These are phyloP conservation scores for Pilatotrama ljubarskyi DNA, from an alignment of 768 basidiomycete genomes.

Conservation along the genomic window DNA sequence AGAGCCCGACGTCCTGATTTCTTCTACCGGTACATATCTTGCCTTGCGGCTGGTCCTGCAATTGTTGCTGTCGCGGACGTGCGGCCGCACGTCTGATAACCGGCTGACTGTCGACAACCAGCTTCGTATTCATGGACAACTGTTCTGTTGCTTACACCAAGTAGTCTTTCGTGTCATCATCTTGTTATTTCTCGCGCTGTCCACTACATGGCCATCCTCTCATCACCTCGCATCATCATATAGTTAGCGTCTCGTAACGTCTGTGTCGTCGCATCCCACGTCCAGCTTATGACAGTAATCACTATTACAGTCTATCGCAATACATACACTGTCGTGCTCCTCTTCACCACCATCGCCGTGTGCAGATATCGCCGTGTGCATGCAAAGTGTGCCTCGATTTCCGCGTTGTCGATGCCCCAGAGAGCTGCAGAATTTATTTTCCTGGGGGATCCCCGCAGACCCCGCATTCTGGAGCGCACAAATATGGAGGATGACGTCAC, in stretches of 20 bases:
- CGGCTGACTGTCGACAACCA: background rate
- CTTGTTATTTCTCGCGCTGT: conserved; percentile 16
- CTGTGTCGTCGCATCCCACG: conserved; percentile 22
- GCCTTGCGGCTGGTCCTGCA: conserved; percentile 20
- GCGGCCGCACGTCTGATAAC: background rate
- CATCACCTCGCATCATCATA: conserved; percentile 2
- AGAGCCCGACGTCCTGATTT: background rate
- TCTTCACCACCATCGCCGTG: background rate
- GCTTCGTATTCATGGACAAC: conserved; percentile 10
- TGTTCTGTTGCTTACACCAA: conserved; percentile 14
- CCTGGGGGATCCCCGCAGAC: background rate
- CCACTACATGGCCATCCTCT: background rate
- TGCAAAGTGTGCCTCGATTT: background rate
- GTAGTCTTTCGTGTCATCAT: conserved; percentile 12
- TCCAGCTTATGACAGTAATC: conserved; percentile 22
- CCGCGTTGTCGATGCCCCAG: background rate
- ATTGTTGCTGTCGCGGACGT: background rate
- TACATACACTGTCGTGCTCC: conserved; percentile 1
- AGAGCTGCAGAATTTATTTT: background rate
- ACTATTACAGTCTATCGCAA: conserved; percentile 16
- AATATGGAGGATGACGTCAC: conserved; percentile 16
- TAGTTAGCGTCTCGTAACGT: conserved; percentile 17
- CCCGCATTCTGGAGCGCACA: conserved; percentile 7
- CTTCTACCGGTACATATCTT: conserved; percentile 4
- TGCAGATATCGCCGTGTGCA: background rate